Evolutionary conservation across 2,329 filamentous ascomycete genomes (phyloP).

Genomic region (Cordyceps javanica): DNA sequence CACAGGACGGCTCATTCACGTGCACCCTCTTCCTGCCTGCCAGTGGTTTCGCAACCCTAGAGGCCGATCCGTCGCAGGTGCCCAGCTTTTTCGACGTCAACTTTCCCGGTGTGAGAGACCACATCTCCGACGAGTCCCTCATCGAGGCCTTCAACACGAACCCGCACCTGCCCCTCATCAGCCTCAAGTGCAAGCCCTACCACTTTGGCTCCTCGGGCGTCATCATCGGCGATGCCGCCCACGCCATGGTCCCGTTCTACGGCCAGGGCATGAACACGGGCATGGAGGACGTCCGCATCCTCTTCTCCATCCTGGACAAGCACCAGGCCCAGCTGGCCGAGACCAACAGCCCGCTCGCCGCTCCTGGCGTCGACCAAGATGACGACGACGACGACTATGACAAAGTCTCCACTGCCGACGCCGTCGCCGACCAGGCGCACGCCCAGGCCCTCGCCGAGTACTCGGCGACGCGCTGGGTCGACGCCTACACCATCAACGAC

Average conservation of each 20-base stretch:
- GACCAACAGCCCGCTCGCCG: slow-evolving; percentile 33
- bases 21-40: slow-evolving; percentile 88
- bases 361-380: too few species aligned
- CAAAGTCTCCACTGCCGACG: slow-evolving; percentile 24
- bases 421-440: slow-evolving; percentile 49
- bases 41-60: slow-evolving; percentile 60
- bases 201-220: slow-evolving; percentile 72
- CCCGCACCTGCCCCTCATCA: slow-evolving; percentile 87
- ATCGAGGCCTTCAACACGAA: slow-evolving; percentile 70
- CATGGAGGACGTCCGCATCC: slow-evolving; percentile 83
- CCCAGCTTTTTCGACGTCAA: slow-evolving; percentile 71
- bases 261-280: slow-evolving; percentile 98
- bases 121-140: slow-evolving; percentile 64
- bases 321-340: slow-evolving; percentile 42
- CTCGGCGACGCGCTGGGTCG: slow-evolving; percentile 63
- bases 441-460: slow-evolving; percentile 67
- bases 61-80: slow-evolving; percentile 53
- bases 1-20: slow-evolving; percentile 81
- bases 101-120: slow-evolving; percentile 77
- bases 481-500: slow-evolving; percentile 87
- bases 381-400: slow-evolving; percentile 14
- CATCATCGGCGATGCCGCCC: slow-evolving; percentile 87
- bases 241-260: slow-evolving; percentile 98
- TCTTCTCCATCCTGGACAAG: slow-evolving; percentile 77
- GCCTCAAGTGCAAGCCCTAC: slow-evolving; percentile 86